Conservation (phyloP, 129 eudicot genomes). For the Solidago caesia region DNA sequence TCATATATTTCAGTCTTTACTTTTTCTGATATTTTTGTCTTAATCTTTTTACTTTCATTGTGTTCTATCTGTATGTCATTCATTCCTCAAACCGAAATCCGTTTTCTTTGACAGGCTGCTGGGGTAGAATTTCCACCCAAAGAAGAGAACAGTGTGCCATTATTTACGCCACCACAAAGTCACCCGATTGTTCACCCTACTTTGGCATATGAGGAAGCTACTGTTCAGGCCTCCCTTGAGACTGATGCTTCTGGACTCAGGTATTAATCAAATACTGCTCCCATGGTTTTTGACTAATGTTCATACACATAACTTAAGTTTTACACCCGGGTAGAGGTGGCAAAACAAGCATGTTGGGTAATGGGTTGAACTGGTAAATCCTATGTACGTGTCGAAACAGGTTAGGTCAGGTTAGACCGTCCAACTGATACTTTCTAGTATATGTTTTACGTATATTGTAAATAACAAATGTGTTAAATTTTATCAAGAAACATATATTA, state of each 20-base stretch:
- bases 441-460: too few species aligned
- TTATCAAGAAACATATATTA: too few species aligned
- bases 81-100: background rate
- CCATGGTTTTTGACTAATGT: background rate
- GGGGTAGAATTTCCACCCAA: conserved; percentile 85
- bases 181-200: conserved; percentile 54
- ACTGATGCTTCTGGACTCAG: conserved; percentile 68
- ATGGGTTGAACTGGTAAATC: background rate
- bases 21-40: background rate
- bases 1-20: background rate
- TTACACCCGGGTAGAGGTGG: background rate
- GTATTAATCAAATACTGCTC: conserved; percentile 27
- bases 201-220: conserved; percentile 62
- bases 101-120: conserved; percentile 45
- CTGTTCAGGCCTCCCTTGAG: conserved; percentile 74
- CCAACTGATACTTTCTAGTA: too few species aligned
- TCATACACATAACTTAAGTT: background rate
- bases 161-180: conserved; percentile 89
- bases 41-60: background rate
- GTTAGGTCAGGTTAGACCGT: too few species aligned
- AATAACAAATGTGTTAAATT: too few species aligned
- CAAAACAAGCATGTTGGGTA: background rate
- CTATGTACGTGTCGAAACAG: background rate
- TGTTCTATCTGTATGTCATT: background rate
- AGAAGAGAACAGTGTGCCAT: conserved; percentile 76